phyloP scores from a whole-genome alignment of 768 basidiomycete genomes.

The Porpolomopsis calyptriformis region DNA sequence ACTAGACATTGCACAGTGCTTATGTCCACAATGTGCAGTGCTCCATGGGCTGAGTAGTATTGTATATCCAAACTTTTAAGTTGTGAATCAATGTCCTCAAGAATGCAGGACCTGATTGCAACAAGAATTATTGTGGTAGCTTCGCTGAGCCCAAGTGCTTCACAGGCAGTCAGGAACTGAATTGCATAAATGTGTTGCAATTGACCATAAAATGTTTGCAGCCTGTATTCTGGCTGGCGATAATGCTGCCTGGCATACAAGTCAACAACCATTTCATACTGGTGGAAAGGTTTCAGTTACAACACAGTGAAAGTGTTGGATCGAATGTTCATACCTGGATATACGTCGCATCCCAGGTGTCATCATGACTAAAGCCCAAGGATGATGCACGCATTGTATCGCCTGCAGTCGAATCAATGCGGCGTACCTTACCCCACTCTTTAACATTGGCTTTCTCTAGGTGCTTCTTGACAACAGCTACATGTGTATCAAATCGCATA shows the following conservation, averaged over 20 bases:
- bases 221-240: slow-evolving; percentile 12
- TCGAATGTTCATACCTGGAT: slow-evolving; percentile 19
- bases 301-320: background rate
- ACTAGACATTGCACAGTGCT: slow-evolving; percentile 20
- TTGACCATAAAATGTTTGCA: slow-evolving; percentile 23
- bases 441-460: slow-evolving; percentile 8
- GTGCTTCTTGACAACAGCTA: background rate
- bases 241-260: background rate
- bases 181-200: slow-evolving; percentile 22
- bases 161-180: slow-evolving; percentile 10
- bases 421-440: slow-evolving; percentile 14
- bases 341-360: slow-evolving; percentile 21
- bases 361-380: slow-evolving; percentile 9
- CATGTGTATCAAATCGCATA: slow-evolving; percentile 3
- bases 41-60: slow-evolving; percentile 13
- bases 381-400: slow-evolving; percentile 19
- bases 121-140: slow-evolving; percentile 17
- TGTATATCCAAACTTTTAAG: slow-evolving; percentile 12
- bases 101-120: slow-evolving; percentile 14
- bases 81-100: background rate
- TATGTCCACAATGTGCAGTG: slow-evolving; percentile 18
- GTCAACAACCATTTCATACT: slow-evolving; percentile 21
- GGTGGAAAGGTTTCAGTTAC: slow-evolving; percentile 1
- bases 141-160: slow-evolving; percentile 9
- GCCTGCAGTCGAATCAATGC: slow-evolving; percentile 16